Conservation (phyloP, 2,329 filamentous ascomycete genomes). For the Paecilomyces sp. region DNA sequence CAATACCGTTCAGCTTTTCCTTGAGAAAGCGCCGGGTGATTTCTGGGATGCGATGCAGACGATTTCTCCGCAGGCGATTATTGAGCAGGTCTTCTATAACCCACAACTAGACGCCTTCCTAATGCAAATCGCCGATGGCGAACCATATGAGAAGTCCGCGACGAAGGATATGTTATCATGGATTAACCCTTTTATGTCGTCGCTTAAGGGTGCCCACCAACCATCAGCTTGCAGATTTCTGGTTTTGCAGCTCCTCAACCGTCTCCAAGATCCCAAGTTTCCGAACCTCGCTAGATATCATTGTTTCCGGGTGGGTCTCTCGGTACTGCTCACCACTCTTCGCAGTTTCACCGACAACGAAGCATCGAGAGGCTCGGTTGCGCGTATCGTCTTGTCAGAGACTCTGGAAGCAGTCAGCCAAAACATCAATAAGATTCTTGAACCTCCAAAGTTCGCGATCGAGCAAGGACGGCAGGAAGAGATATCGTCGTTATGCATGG, state of each 20-base stretch:
- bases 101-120: slow-evolving; percentile 55
- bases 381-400: slow-evolving; percentile 42
- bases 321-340: slow-evolving; percentile 39
- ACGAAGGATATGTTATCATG: slow-evolving; percentile 64
- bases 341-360: slow-evolving; percentile 42
- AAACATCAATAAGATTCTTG: slow-evolving; percentile 51
- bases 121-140: slow-evolving; percentile 47
- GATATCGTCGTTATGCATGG: slow-evolving; percentile 50
- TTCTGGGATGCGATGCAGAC: slow-evolving; percentile 87
- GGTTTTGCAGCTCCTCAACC: slow-evolving; percentile 64
- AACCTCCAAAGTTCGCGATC: slow-evolving; percentile 44
- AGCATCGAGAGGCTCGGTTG: slow-evolving; percentile 37
- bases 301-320: slow-evolving; percentile 40
- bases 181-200: slow-evolving; percentile 70
- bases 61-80: slow-evolving; percentile 69
- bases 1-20: slow-evolving; percentile 60
- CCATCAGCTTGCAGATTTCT: slow-evolving; percentile 76
- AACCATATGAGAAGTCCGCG: slow-evolving; percentile 46
- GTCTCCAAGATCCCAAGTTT: slow-evolving; percentile 36
- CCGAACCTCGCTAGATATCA: slow-evolving; percentile 36
- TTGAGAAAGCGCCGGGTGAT: slow-evolving; percentile 67
- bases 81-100: slow-evolving; percentile 76
- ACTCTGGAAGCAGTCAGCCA: slow-evolving; percentile 40
- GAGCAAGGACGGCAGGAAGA: slow-evolving; percentile 45
- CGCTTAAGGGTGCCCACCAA: slow-evolving; percentile 67